Base-by-base conservation (phyloP, 2,329 filamentous ascomycete genomes). In the Colletotrichum horii region DNA sequence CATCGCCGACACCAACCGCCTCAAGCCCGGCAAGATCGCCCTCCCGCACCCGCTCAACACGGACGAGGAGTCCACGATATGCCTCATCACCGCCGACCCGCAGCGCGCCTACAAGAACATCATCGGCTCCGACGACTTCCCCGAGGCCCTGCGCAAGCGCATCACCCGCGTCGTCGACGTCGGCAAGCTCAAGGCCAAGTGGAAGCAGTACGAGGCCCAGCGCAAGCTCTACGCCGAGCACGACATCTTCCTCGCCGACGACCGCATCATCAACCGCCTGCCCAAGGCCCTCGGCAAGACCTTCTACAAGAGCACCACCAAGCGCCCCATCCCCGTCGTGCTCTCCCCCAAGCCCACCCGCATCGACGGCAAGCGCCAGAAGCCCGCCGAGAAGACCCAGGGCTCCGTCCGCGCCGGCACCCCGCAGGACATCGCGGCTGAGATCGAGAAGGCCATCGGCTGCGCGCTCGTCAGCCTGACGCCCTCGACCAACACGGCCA, bases 201-300 rank as follows among this genome's bases (percentile, higher is more conserved):
- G 94, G 90, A 93, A 94, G 88, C 92, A 94, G 76, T 99, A 95
- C 85, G 97, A 99, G 87, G 92, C 92, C 69, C 93, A 95, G 85
- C 91, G 97, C 78, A 95, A 97, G 84, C 91, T 99, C 43, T 91
- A 94, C 77, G 88, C 92, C 60, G 95, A 98, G 84, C 95, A 98
- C 85, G 97, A 98, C 83, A 88, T 98, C 72, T 98, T 99, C 87
- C 90, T 99, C 73, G 96, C 94, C 68, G 97, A 99, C 83, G 95
- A 98, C 82, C 91, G 97, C 65, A 94, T 99, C 80, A 89, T 93
- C 82, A 93, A 91, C 83, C 87, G 89, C 32, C 89, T 98, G 75
- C 77, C 77, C 71, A 78, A 78, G 73, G 76, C 93, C 4, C 92
- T 99, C 15, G 97, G 96, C 80, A 98, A 98, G 88, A 94, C 94